Base-by-base conservation (phyloP, 208 protist genomes). In the Angomonas desouzai region DNA sequence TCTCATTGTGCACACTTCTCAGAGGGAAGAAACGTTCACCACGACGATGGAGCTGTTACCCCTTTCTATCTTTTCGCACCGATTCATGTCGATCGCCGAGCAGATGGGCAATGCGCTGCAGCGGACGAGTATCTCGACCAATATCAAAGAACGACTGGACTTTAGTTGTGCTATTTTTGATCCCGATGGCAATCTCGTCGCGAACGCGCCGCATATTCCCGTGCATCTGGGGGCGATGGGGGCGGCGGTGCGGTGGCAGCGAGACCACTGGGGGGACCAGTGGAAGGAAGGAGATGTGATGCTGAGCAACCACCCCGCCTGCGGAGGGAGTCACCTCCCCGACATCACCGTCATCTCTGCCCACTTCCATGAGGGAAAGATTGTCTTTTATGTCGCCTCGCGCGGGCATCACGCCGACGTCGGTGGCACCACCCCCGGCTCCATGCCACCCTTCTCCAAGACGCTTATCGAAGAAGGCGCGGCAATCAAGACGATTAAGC, bases 11-110 rank as follows among this genome's bases (percentile, higher is more conserved):
- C 74, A 77, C 61, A 77, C 77, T 20, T 57, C 69, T 20, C 67
- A 77, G 60, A 59, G 70, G 2, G 61, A 76, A 33, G 70, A 82
- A 55, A 68, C 75, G 40, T 73, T 81, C 55, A 77, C 70, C 4
- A 87, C 76, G 1, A 72, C 79, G 20, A 64, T 97, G n/a, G 56
- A 51, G 51, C 77, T 87, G 22, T 88, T 99, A 28, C 68, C 76
- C 27, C 78, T 99, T 9, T 95, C 89, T 28, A 89, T 99, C 28
- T 98, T 98, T 63, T 76, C 76, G 38, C 91, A 99, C 70, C 79
- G 96, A 27, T 99, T 99, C 76, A 98, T 98, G 97, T 88, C 77
- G 40, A 98, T 99, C 60, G 97, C 97, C 10, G 97, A 99, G 74
- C 97, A 98, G 72, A 99, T 99, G 97, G 97, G 97, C 28, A 84